Base-by-base conservation (phyloP, 176 grass and related monocot genomes). In the Pontederia paniculata region DNA sequence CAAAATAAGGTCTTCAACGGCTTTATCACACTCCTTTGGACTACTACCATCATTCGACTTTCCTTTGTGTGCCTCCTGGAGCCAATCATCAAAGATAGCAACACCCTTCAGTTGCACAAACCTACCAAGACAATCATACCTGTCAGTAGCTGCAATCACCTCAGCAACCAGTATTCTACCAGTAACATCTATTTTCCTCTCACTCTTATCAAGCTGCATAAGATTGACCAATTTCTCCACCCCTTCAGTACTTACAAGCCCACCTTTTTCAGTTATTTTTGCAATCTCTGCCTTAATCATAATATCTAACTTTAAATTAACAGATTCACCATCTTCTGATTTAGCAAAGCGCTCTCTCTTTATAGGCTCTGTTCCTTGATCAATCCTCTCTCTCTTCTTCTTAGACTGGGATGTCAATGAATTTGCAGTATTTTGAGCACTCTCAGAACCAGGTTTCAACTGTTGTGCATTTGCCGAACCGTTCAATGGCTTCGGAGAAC, bases 31-130 rank as follows among this genome's bases (percentile, higher is more conserved):
- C 80, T 88, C 84, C 70, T 80, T 85, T 25, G 89, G 84, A 67
- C 84, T 95, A 65, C 70, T 58, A n/a, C 81, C 75, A 56, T 88
- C 80, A 72, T 74, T 77, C 42, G 65, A 77, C 63, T 85, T 88
- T 49, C 79, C 84, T 85, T 82, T 95, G 78, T 88, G 84, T 51
- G 81, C 85, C 81, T 95, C 84, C 72, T 82, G 89, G 68, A 88
- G 81, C 89, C 89, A 95, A 56, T 84, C 82, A 62, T 95, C 85
- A 23, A 95, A 74, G 28, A 95, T 78, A 1, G 81, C 78, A 25
- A 95, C 81, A 48, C 89, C 84, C 62, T 71, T 85, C 54, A 84
- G 82, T 65, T 88, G 81, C 68, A 95, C 78, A 58, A 95, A 95
- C 55, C 65, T 81, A 53, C 58, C 58, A 56, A 95, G 84, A 42